A percentile compares a stretch with the other conserved stretches of the same genome.
phyloP scores from a whole-genome alignment of 306 rosid species.

The Cucurbita moschata region DNA sequence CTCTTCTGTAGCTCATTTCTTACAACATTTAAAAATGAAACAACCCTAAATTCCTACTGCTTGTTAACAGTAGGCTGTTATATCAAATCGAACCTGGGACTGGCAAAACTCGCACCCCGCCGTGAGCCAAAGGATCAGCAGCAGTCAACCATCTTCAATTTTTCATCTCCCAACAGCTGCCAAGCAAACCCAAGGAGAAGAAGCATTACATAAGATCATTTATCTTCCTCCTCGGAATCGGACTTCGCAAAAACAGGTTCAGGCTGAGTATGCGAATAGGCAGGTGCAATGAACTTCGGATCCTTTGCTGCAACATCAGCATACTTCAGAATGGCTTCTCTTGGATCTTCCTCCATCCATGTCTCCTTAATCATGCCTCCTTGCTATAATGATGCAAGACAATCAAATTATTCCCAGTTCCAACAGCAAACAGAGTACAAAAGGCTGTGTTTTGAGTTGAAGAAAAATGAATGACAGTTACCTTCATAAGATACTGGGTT shows the following conservation, averaged over 20 bases:
- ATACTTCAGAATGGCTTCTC: constrained; percentile 88
- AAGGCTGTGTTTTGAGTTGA: not conserved
- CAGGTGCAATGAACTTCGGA: constrained; percentile 92
- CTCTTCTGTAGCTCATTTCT: not conserved
- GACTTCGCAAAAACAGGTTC: constrained; percentile 77
- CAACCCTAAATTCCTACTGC: not conserved
- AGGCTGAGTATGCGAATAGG: constrained; percentile 83
- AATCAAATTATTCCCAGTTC: constrained; percentile 7
- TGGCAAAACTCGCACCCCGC: not conserved
- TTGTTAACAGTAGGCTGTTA: not conserved
- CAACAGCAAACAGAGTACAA: not conserved
- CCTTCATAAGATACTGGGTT: constrained; percentile 93
- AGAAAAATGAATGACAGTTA: constrained; percentile 1
- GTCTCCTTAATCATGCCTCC: constrained; percentile 97
- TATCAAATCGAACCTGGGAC: not conserved
- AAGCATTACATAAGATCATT: constrained; percentile 18
- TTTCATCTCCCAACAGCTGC: not conserved
- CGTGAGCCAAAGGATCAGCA: not conserved
- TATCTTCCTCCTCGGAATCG: constrained; percentile 89
- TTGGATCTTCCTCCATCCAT: constrained; percentile 99
- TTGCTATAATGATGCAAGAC: constrained; percentile 41
- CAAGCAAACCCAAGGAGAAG: not conserved
- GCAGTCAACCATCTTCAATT: not conserved
- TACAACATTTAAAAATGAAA: not conserved
- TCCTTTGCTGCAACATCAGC: constrained; percentile 85